phyloP scores from a whole-genome alignment of 371 early-diverging fungal species.

The Syncephalis plumigaleata region DNA sequence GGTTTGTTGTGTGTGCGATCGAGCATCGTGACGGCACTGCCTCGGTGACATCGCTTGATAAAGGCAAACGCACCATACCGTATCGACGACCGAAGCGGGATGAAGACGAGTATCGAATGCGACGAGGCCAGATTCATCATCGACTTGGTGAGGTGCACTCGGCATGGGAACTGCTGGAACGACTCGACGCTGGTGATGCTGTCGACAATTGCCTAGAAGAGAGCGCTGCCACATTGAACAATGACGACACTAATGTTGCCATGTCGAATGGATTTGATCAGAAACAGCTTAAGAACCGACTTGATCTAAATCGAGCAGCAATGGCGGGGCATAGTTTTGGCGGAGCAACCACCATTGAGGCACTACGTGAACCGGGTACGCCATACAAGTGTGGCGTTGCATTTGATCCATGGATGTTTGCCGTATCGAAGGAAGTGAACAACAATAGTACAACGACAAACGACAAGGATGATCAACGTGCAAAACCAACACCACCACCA shows the following conservation, averaged over 20 bases:
- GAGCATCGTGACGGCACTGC: slow-evolving; percentile 34
- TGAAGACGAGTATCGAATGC: slow-evolving; percentile 16
- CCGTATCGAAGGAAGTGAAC: slow-evolving; percentile 2
- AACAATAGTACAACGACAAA: slow-evolving; percentile 4
- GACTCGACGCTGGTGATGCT: neutral
- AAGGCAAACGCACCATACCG: slow-evolving; percentile 7
- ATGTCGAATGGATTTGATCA: neutral
- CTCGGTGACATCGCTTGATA: slow-evolving; percentile 7
- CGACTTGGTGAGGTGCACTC: too few relatives aligned
- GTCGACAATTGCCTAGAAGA: neutral
- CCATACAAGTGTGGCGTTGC: slow-evolving; percentile 18
- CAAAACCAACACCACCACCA: slow-evolving; percentile 8
- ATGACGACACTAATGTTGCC: neutral
- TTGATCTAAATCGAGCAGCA: slow-evolving; percentile 19
- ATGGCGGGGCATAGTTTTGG: slow-evolving; percentile 44
- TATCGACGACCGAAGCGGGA: slow-evolving; percentile 8
- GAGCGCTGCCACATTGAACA: neutral
- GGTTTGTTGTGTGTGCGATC: slow-evolving; percentile 27
- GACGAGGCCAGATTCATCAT: slow-evolving; percentile 20
- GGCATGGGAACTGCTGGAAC: neutral
- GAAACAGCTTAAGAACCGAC: slow-evolving; percentile 9
- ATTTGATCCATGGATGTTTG: slow-evolving; percentile 27
- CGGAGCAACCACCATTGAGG: slow-evolving; percentile 22
- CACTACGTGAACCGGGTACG: slow-evolving; percentile 6
- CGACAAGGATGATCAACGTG: slow-evolving; percentile 1